Evolutionary conservation across 371 early-diverging fungal species (phyloP), one percentile per base, ranked within the genome.

Genomic region (Mucor mucedo): DNA sequence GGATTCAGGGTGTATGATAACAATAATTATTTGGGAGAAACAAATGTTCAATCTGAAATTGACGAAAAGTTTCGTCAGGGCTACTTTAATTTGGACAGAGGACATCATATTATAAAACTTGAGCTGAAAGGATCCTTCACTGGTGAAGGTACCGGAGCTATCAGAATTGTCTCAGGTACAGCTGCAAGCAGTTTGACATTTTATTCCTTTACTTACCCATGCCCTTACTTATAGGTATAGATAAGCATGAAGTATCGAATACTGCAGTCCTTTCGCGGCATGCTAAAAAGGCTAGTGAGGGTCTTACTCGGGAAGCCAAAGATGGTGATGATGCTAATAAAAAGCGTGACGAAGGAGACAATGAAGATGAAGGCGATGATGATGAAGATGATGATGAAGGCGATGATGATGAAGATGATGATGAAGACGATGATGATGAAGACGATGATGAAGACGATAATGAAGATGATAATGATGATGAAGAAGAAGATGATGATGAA

Each of bases 1-100:
- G 57, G 42, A n/a, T 57, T 63, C 14, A 13, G 11, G 48, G 33
- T 63, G 13, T 57, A 63, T 32, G 52, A 63, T 16, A 63, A 63
- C 29, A 38, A 29, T 16, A 27, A 33, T 13, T 47, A 44, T 27
- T 9, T 62, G 4, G 55, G 62, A 7, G 55, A 55, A 48, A 62
- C 48, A 48, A 55, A 47, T 55, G 38, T 48, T 28, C 54, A 41
- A 55, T 28, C 33, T 6, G 5, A 62, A n/a, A 42, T 30, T 21
- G n/a, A 41, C 6, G 48, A 47, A 7, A 42, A 62, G 4, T 47
- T 44, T 10, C 54, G 45, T 27, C 62, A 55, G 38, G 62, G 55
- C 30, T 47, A 47, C 32, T 55, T 62, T 38, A 47, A 55, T 30
- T 11, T 62, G 9, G 48, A 14, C n/a, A 45, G 33, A 29, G 62